phyloP scores from a whole-genome alignment of 192 early-diverging fungal genomes.

The Funneliformis geosporum region DNA sequence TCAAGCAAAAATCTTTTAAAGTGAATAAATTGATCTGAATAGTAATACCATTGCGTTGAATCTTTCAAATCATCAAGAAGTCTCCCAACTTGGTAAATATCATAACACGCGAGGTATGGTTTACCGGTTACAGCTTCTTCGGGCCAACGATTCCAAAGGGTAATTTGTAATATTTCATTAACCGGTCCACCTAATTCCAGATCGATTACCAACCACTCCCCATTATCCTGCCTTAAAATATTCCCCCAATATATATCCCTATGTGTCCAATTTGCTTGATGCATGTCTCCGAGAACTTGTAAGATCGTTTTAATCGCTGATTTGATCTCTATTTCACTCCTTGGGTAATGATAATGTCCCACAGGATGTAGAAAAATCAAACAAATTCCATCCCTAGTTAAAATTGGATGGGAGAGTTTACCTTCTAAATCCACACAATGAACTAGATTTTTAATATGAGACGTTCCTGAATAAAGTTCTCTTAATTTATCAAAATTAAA shows the following conservation, averaged over 20 bases:
- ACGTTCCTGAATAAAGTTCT: not conserved
- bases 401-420: not conserved
- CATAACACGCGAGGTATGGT: not conserved
- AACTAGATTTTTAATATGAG: slow-evolving; percentile 5
- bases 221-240: slow-evolving; percentile 14
- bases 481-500: not conserved
- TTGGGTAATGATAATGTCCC: slow-evolving; percentile 8
- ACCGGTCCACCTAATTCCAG: slow-evolving; percentile 7
- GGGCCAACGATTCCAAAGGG: slow-evolving; percentile 8
- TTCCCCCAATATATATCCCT: slow-evolving; percentile 20
- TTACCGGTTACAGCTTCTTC: not conserved
- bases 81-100: slow-evolving; percentile 8
- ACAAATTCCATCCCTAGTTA: slow-evolving; percentile 1
- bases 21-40: not conserved
- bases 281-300: slow-evolving; percentile 13
- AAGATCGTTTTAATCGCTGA: not conserved
- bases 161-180: not conserved
- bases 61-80: not conserved
- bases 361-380: slow-evolving; percentile 7
- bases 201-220: not conserved
- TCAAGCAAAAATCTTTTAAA: not conserved
- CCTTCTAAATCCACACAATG: not conserved
- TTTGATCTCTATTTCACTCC: not conserved
- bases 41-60: not conserved
- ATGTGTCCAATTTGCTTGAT: slow-evolving; percentile 7